Percentiles rank a stretch among this genome's conserved stretches.
Evolutionary conservation across 1,284 basidiomycete genomes (phyloP).

Genomic region (Stygiomarasmius scandens): DNA sequence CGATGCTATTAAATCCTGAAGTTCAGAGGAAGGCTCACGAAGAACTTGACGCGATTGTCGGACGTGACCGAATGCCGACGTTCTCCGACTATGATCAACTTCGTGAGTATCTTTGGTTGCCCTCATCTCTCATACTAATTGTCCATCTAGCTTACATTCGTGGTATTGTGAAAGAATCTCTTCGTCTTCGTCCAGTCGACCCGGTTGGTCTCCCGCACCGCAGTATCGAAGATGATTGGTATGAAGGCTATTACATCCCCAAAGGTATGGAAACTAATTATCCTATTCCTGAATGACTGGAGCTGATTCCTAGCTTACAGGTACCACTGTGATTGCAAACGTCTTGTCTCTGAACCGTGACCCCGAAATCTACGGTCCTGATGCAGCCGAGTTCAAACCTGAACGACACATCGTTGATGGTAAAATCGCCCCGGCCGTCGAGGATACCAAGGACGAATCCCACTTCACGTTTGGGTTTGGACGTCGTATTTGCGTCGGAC

Average conservation of each 20-base stretch:
- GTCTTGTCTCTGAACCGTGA: conserved; percentile 13
- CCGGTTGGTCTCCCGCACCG: background rate
- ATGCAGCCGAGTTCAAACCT: conserved; percentile 23
- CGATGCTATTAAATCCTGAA: conserved; percentile 11
- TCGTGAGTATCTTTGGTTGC: background rate
- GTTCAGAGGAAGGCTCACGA: conserved; percentile 16
- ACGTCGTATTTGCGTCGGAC: conserved; percentile 12
- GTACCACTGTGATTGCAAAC: conserved; percentile 12
- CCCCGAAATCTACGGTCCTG: conserved; percentile 21
- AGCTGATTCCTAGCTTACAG: too few species aligned
- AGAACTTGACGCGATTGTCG: conserved; percentile 17
- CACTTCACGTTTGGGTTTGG: conserved; percentile 30
- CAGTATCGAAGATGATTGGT: conserved; percentile 11
- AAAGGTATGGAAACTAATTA: background rate
- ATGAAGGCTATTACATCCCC: conserved; percentile 15
- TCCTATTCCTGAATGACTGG: too few species aligned
- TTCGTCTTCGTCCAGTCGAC: background rate
- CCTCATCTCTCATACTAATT: too few species aligned
- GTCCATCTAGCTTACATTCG: conserved; percentile 9
- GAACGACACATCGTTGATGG: conserved; percentile 24
- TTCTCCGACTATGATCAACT: conserved; percentile 14
- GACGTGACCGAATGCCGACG: conserved; percentile 11
- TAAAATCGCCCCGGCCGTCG: conserved; percentile 16
- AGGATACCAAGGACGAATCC: conserved; percentile 26
- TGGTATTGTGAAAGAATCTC: conserved; percentile 16